Base-by-base conservation (phyloP, 768 basidiomycete genomes). In the Suillus weaverae region DNA sequence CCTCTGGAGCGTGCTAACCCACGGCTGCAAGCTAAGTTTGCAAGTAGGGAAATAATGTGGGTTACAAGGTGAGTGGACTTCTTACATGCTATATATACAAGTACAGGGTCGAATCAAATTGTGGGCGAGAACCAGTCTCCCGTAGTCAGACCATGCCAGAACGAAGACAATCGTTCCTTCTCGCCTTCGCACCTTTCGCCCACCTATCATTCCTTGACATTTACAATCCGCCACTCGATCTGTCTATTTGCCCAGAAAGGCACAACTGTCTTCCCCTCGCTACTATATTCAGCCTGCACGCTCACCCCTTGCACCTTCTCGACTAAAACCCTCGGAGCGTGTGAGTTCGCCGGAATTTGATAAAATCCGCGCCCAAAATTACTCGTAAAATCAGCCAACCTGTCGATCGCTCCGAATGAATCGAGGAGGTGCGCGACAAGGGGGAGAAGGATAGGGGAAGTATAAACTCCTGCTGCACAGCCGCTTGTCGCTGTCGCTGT, bases 391-490 rank as follows among this genome's bases (percentile, higher is more conserved):
- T 84, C 87, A 70, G 89, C 84, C 9, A 99, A 81, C 72, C 84
- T 86, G 68, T 95, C 90, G 56, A 99, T 77, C 38, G 95, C 95
- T 20, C 87, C 91, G 66, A 95, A 94, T 6, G 91, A 89, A 66
- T 95, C 94, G 43, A 99, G 81, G 36, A 97, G 80, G 67, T 96
- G 89, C 0, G 97, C 95, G 1, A 92, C 87, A 16, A 99, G 83
- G 2, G 97, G 95, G 18, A 99, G 83, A 22, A 99, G 83, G 69
- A 97, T 89, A 5, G 95, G 91, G 5, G 92, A 94, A 1, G 97
- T 99, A 76, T 99, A 99, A 61, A 99, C 88, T 1, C 97, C 97
- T 11, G 97, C 97, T 1, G 97, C 96, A 76, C 97, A 99, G 20
- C 87, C 81, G 38, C 87, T 83, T 22, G 78, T 78, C 8, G 92